Evolutionary conservation across 768 basidiomycete genomes (phyloP).

Genomic region (Trametes cinnabarina): DNA sequence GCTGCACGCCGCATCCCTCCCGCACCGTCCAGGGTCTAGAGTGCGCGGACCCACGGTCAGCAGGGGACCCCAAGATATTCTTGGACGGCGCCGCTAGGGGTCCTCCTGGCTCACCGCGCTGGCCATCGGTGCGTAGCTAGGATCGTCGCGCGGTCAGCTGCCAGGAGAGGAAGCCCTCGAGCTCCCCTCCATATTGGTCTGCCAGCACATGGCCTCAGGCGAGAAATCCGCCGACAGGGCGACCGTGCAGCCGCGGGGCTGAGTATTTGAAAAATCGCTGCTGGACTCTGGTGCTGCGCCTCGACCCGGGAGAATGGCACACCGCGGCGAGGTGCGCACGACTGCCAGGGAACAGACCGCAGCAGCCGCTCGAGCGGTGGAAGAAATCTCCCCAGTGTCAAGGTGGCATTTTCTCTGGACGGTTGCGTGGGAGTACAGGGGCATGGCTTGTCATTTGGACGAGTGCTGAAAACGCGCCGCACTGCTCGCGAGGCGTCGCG

Average conservation of each 20-base stretch:
- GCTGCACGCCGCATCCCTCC: background rate
- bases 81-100: conserved; percentile 2
- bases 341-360: background rate
- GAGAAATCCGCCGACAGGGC: background rate
- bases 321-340: background rate
- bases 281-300: background rate
- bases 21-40: background rate
- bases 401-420: background rate
- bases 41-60: conserved; percentile 4
- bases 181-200: background rate
- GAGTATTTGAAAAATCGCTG: too few relatives aligned
- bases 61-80: conserved; percentile 6
- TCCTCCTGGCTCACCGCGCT: background rate
- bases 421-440: background rate
- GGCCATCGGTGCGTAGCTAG: background rate
- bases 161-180: background rate
- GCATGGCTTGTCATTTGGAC: background rate
- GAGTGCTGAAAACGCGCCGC: background rate
- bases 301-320: background rate
- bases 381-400: background rate
- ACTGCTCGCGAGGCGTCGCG: background rate
- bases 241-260: too few relatives aligned
- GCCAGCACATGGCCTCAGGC: background rate
- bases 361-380: background rate
- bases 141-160: conserved; percentile 16